A percentile compares a stretch with the other conserved stretches of the same genome.
phyloP scores from a whole-genome alignment of 306 rosid species.

The Castanea mollissima region DNA sequence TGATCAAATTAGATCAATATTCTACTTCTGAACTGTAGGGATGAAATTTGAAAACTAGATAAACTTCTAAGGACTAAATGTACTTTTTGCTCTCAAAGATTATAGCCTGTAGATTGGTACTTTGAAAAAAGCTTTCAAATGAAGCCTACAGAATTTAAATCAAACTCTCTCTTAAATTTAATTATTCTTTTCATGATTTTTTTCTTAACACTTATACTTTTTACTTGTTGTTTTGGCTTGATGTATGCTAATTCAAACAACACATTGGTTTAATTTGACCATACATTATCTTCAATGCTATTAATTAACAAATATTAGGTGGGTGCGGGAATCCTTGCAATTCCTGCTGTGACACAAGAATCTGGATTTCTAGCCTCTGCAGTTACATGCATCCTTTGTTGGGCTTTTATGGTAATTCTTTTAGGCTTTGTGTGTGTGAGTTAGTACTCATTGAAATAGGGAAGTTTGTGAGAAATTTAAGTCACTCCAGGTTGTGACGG shows the following conservation, averaged over 20 bases:
- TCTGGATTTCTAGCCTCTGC: constrained; percentile 75
- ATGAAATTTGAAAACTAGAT: too few species aligned
- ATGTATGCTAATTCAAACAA: background rate
- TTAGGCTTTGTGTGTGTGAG: background rate
- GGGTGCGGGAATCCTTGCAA: constrained; percentile 81
- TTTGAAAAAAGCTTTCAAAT: too few species aligned
- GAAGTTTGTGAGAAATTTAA: background rate
- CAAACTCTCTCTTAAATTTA: too few species aligned
- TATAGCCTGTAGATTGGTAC: too few species aligned
- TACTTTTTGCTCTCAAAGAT: too few species aligned
- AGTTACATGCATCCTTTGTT: constrained; percentile 55
- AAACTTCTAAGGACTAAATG: too few species aligned
- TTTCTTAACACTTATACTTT: background rate
- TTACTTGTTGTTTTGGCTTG: background rate
- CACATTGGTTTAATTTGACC: background rate
- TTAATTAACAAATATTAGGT: constrained; percentile 39
- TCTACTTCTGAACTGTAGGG: too few species aligned
- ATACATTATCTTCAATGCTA: constrained; percentile 15
- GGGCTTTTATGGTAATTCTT: constrained; percentile 65
- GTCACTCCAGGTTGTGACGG: constrained; percentile 66
- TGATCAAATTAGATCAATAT: too few species aligned
- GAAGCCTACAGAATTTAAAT: too few species aligned
- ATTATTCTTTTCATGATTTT: background rate
- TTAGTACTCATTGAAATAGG: background rate
- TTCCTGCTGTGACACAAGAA: constrained; percentile 84